phyloP scores from a whole-genome alignment of 169 alveolate genomes.

The Cryptosporidium bovis region DNA sequence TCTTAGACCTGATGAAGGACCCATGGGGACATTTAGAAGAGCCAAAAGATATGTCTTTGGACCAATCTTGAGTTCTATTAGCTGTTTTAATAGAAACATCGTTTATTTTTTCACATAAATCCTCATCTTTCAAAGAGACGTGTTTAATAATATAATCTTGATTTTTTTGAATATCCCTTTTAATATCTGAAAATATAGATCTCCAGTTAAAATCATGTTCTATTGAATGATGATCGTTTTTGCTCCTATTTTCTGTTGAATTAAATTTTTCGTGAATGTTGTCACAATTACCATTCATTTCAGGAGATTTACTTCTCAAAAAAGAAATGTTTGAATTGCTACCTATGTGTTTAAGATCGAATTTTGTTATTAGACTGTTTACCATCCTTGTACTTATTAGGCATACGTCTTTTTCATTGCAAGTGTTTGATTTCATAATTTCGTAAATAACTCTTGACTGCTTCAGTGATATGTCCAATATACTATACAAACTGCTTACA shows the following conservation, averaged over 20 bases:
- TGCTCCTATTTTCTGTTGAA: background rate
- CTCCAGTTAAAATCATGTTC: slow-evolving; percentile 45
- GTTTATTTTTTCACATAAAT: background rate
- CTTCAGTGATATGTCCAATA: slow-evolving; percentile 29
- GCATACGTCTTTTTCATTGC: slow-evolving; percentile 47
- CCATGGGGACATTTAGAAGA: slow-evolving; percentile 68
- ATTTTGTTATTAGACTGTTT: slow-evolving; percentile 39
- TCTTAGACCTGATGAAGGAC: slow-evolving; percentile 23
- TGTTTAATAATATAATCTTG: background rate
- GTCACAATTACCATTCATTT: background rate
- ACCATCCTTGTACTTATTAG: slow-evolving; percentile 53
- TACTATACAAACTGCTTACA: slow-evolving; percentile 21
- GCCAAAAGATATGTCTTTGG: slow-evolving; percentile 63
- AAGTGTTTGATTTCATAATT: slow-evolving; percentile 20
- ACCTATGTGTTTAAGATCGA: slow-evolving; percentile 26
- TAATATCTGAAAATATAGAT: slow-evolving; percentile 37
- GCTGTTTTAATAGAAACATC: background rate
- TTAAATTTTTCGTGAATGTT: background rate
- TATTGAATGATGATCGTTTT: background rate
- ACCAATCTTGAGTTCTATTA: slow-evolving; percentile 50
- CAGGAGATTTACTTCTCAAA: background rate
- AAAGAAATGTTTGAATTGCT: too few relatives aligned
- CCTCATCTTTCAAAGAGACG: background rate
- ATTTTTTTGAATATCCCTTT: slow-evolving; percentile 49
- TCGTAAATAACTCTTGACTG: slow-evolving; percentile 49